A percentile compares a stretch with the other conserved stretches of the same genome.
phyloP scores from a whole-genome alignment of 805 yeast genomes.

The Candida arabinofermentans region DNA sequence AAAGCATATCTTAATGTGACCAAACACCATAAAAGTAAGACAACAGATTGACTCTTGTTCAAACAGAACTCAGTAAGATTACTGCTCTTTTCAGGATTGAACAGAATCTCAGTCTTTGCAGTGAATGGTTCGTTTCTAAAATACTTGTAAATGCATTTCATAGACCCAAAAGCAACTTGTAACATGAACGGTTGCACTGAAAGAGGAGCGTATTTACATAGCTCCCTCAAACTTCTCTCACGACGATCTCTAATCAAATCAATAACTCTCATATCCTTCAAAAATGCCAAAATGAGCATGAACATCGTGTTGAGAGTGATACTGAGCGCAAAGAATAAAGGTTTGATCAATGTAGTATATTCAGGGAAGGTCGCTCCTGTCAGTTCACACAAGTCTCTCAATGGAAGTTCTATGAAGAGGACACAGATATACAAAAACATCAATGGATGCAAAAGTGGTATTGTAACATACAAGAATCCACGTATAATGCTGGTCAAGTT shows the following conservation, averaged over 20 bases:
- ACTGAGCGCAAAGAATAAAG: too few relatives aligned
- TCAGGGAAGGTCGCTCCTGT: too few relatives aligned
- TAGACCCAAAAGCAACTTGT: not conserved
- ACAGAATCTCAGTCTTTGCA: not conserved
- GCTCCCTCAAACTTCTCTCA: not conserved
- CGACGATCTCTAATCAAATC: not conserved
- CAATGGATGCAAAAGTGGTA: not conserved
- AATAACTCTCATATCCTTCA: not conserved
- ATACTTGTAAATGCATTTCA: not conserved
- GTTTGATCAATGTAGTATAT: too few relatives aligned
- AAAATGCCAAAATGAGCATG: too few relatives aligned
- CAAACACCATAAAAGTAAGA: conserved; percentile 4
- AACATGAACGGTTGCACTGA: not conserved
- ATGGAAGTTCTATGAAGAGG: conserved; percentile 3
- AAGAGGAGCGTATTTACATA: not conserved
- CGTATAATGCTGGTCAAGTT: not conserved
- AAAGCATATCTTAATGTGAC: not conserved
- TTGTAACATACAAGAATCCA: not conserved
- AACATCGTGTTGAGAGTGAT: too few relatives aligned
- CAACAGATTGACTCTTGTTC: not conserved
- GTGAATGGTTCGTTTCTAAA: not conserved
- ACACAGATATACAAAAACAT: not conserved
- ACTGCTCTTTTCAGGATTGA: not conserved
- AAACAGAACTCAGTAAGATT: not conserved
- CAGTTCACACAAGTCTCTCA: not conserved